Conservation (phyloP, 2,329 filamentous ascomycete species). For the Thielaviopsis cerberus region DNA sequence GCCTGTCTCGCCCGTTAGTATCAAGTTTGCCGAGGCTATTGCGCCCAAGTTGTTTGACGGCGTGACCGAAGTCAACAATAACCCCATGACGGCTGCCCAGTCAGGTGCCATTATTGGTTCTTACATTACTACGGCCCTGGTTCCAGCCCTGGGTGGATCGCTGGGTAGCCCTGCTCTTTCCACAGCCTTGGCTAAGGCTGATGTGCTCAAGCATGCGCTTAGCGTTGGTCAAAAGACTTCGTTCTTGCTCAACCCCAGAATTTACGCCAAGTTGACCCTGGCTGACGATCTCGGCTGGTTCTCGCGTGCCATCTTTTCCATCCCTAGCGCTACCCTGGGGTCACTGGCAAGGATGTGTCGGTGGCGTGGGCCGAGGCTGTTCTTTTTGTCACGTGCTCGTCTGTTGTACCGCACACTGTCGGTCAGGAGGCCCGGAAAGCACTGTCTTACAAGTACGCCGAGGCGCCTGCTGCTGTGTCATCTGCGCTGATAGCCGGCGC, state of each 20-base stretch:
- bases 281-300: conserved; percentile 69
- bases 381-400: conserved; percentile 56
- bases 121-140: conserved; percentile 53
- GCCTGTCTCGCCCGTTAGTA: conserved; percentile 14
- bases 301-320: conserved; percentile 46
- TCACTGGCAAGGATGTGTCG: conserved; percentile 30
- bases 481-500: conserved; percentile 50
- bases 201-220: conserved; percentile 47
- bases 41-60: conserved; percentile 42
- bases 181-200: conserved; percentile 34
- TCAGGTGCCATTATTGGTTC: conserved; percentile 65
- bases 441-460: conserved; percentile 47
- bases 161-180: conserved; percentile 33
- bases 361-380: conserved; percentile 68
- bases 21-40: conserved; percentile 31
- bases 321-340: conserved; percentile 36
- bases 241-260: conserved; percentile 64
- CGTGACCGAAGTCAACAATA: conserved; percentile 61
- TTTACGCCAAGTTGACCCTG: conserved; percentile 60
- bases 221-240: conserved; percentile 63
- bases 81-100: conserved; percentile 62
- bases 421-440: conserved; percentile 43
- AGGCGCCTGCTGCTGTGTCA: conserved; percentile 38
- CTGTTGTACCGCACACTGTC: conserved; percentile 38
- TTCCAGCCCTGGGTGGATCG: conserved; percentile 33